Conservation (phyloP, 495 filamentous ascomycete genomes). For the Penicillium macrosclerotiorum region DNA sequence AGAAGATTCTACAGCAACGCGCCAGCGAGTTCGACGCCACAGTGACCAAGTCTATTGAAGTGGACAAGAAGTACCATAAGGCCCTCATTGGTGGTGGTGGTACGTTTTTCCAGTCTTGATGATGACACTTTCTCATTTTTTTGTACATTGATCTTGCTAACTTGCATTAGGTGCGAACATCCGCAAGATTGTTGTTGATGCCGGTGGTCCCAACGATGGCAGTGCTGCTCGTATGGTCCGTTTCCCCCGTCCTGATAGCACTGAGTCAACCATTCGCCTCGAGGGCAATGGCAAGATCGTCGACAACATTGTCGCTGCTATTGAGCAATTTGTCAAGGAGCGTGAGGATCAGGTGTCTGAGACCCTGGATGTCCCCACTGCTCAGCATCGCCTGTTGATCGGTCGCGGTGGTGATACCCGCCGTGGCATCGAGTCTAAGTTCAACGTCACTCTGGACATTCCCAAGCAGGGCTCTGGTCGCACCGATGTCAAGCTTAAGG, state of each 20-base stretch:
- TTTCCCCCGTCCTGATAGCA: slow-evolving; percentile 78
- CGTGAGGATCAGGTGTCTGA: slow-evolving; percentile 74
- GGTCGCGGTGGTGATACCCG: slow-evolving; percentile 86
- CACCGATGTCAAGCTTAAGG: slow-evolving; percentile 76
- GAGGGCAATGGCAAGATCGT: slow-evolving; percentile 81
- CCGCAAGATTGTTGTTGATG: slow-evolving; percentile 78
- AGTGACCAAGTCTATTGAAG: slow-evolving; percentile 74
- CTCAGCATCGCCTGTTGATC: slow-evolving; percentile 89
- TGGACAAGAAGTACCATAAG: slow-evolving; percentile 90
- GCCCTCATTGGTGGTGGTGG: slow-evolving; percentile 85
- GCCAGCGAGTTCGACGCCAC: slow-evolving; percentile 82
- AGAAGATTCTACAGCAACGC: slow-evolving; percentile 82
- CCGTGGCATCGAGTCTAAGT: slow-evolving; percentile 81
- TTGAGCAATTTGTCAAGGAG: slow-evolving; percentile 74
- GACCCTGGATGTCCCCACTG: slow-evolving; percentile 72
- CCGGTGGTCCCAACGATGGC: slow-evolving; percentile 83
- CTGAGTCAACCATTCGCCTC: slow-evolving; percentile 78
- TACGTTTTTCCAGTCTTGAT: slow-evolving; percentile 46
- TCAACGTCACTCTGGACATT: slow-evolving; percentile 85
- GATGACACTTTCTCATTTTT: no score
- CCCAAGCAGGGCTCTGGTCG: slow-evolving; percentile 72
- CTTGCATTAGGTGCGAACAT: slow-evolving; percentile 70
- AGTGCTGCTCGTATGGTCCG: slow-evolving; percentile 81
- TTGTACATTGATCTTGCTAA: slow-evolving; percentile 34
- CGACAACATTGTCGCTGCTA: slow-evolving; percentile 80